Base-by-base conservation (phyloP, 805 yeast genomes). In the Yarrowia keelungensis region DNA sequence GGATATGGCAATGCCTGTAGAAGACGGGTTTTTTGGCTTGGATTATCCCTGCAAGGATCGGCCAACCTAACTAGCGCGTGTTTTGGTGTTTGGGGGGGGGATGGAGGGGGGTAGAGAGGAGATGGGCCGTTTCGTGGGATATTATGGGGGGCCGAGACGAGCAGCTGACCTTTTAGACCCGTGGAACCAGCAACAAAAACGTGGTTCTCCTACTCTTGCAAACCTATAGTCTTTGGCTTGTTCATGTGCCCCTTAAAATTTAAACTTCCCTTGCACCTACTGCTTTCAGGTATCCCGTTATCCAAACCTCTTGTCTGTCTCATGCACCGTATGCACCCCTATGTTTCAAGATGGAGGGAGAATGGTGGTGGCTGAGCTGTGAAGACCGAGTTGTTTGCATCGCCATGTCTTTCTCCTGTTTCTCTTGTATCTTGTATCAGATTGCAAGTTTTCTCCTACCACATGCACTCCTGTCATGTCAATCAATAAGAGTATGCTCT, bases 31-130 rank as follows among this genome's bases (percentile, higher is more conserved):
- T 49, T 36, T 51, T n/a, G 32, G 9, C 26, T 19, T 36, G 35
- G 14, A 10, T 10, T 39, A 53, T 53, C 45, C 59, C 59, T 53
- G 59, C 59, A 53, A 53, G 59, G 59, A 53, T 53, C 59, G 59
- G 26, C 59, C 45, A 53, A 53, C 59, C 45, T 53, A 38, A 19
- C 14, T 53, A 53, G 45, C 45, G 59, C 45, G 59, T 53, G 45
- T 38, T 53, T 53, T 53, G 36, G 59, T 38, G 59, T 38, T 26
- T 38, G 3, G 16, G 14, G 54, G 54, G 15, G 41, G 39, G 54
- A 8, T 15, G 16, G 14, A 35, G 39, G 38, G 12, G 32, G 53
- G 5, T 11, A 12, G 39, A 3, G 26, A 3, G 14, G 10, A 35
- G 56, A 35, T 36, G 56, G 10, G 41, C 1, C 10, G 39, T 15